Conservation (phyloP, 192 early-diverging fungal genomes). For the Entophlyctis helioformis region DNA sequence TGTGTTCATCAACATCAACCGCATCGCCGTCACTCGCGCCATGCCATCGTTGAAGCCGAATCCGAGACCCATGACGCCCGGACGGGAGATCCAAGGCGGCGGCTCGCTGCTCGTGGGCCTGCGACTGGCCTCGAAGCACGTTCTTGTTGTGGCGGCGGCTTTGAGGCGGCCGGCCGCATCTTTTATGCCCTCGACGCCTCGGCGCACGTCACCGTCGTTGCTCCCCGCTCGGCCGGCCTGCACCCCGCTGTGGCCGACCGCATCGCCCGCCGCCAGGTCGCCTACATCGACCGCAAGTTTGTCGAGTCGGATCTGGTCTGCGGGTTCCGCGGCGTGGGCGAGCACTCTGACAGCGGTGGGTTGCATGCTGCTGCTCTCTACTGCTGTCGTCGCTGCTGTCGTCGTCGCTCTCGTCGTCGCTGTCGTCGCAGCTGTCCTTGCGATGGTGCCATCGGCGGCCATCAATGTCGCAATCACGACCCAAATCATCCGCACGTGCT, state of each 20-base stretch:
- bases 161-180: conserved; percentile 72
- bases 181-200: conserved; percentile 71
- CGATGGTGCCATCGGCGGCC: too few species aligned
- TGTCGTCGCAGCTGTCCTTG: too few species aligned
- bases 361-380: too few species aligned
- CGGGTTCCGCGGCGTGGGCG: too few species aligned
- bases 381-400: too few species aligned
- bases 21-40: too few species aligned
- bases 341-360: too few species aligned
- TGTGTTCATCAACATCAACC: too few species aligned
- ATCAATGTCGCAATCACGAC: too few species aligned
- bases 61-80: too few species aligned
- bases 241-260: conserved; percentile 55
- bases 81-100: conserved; percentile 7
- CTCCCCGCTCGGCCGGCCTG: conserved; percentile 36
- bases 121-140: conserved; percentile 57
- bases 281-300: conserved; percentile 31
- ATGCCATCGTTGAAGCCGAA: too few species aligned
- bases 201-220: conserved; percentile 66
- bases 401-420: too few species aligned
- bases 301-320: conserved; percentile 28
- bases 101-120: conserved; percentile 61
- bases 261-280: conserved; percentile 40
- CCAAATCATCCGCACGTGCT: background rate
- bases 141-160: conserved; percentile 86